These are phyloP conservation scores for Colletotrichum agaves DNA, from an alignment of 2,329 filamentous ascomycete species.

Conservation along the genomic window DNA sequence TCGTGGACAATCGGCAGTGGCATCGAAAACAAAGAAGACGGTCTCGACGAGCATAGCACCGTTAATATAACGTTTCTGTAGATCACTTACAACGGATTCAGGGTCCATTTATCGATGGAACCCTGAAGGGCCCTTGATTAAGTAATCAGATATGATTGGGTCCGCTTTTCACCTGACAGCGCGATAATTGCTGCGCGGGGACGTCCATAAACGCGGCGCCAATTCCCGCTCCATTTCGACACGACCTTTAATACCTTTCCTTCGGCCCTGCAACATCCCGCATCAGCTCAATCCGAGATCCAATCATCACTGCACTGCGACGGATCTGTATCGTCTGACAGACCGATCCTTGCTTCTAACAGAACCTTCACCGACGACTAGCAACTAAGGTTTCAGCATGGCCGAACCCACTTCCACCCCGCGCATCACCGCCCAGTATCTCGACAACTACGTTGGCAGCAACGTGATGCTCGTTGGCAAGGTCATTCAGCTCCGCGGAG, in stretches of 20 bases:
- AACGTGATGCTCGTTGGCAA: slow-evolving; percentile 89
- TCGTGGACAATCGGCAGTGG: not conserved
- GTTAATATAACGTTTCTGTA: slow-evolving; percentile 32
- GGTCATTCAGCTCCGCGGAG: slow-evolving; percentile 83
- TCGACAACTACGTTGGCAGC: slow-evolving; percentile 78
- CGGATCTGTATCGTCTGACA: not conserved
- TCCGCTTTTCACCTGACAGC: slow-evolving; percentile 29
- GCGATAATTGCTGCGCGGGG: slow-evolving; percentile 26
- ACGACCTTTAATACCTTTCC: not conserved
- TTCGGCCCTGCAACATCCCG: not conserved
- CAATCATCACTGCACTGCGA: not conserved
- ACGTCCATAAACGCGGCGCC: slow-evolving; percentile 9
- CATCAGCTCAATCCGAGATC: not conserved
- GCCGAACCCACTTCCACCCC: slow-evolving; percentile 75
- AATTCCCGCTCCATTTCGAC: not conserved
- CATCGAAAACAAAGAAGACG: not conserved
- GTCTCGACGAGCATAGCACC: not conserved
- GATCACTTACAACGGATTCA: slow-evolving; percentile 2
- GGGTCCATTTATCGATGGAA: not conserved
- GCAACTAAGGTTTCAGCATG: slow-evolving; percentile 62
- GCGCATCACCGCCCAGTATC: slow-evolving; percentile 83
- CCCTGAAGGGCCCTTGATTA: not conserved
- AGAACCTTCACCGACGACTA: not conserved
- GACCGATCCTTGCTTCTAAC: not conserved
- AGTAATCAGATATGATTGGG: not conserved